Evolutionary conservation across 2,329 filamentous ascomycete genomes (phyloP).

Genomic region (Coniochaeta ligniaria): DNA sequence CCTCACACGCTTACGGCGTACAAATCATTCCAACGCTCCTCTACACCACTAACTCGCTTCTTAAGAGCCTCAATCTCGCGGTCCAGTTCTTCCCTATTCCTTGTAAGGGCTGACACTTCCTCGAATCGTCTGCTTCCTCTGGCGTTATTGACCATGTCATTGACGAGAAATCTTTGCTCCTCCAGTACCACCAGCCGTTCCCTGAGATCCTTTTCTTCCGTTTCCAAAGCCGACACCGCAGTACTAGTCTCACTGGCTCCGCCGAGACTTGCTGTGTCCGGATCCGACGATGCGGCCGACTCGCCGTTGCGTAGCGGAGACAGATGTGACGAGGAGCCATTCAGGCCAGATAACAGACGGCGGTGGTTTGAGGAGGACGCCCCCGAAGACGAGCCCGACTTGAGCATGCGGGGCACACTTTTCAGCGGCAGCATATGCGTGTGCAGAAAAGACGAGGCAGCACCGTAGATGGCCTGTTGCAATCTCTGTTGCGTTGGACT

Average conservation of each 20-base stretch:
- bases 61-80: conserved; percentile 65
- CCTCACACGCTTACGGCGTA: conserved; percentile 26
- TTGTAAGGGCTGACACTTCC: conserved; percentile 71
- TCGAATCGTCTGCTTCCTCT: conserved; percentile 74
- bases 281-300: conserved; percentile 31
- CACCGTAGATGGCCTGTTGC: conserved; percentile 75
- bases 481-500: conserved; percentile 66
- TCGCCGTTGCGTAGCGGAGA: conserved; percentile 42
- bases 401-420: conserved; percentile 60
- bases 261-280: conserved; percentile 41
- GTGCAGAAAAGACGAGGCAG: conserved; percentile 77
- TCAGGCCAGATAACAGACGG: conserved; percentile 17
- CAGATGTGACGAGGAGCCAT: conserved; percentile 11
- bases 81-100: conserved; percentile 77
- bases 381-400: conserved; percentile 15
- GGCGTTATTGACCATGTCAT: conserved; percentile 74
- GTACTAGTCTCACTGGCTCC: conserved; percentile 42
- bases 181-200: conserved; percentile 79
- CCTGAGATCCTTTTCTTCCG: conserved; percentile 74
- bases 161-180: conserved; percentile 85
- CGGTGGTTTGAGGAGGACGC: conserved; percentile 21
- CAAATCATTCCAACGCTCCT: conserved; percentile 49
- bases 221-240: conserved; percentile 56
- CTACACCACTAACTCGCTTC: conserved; percentile 58
- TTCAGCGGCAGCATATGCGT: conserved; percentile 87